A percentile compares a stretch with the other conserved stretches of the same genome.
Evolutionary conservation across 2,329 filamentous ascomycete genomes (phyloP).

Genomic region (Epichloe typhina): DNA sequence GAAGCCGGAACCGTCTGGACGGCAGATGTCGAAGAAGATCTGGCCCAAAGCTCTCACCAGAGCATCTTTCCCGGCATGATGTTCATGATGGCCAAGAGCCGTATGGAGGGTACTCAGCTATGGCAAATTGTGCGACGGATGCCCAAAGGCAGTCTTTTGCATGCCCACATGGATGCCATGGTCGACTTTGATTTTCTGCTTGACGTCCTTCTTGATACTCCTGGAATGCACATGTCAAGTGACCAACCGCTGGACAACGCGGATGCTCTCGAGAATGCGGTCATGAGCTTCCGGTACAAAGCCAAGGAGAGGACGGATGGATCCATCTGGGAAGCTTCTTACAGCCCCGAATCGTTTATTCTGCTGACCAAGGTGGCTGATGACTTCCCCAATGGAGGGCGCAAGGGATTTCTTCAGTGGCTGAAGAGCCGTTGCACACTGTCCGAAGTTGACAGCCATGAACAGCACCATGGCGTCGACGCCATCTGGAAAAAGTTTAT

Average conservation of each 20-base stretch:
- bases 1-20: conserved; percentile 72
- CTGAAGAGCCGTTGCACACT: conserved; percentile 61
- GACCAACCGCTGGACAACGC: conserved; percentile 41
- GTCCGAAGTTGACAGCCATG: conserved; percentile 56
- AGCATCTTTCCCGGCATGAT: conserved; percentile 81
- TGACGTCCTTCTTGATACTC: conserved; percentile 53
- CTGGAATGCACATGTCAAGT: conserved; percentile 61
- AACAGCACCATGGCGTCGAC: conserved; percentile 72
- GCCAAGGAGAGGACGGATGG: conserved; percentile 29
- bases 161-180: conserved; percentile 86
- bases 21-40: conserved; percentile 53
- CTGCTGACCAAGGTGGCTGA: conserved; percentile 51
- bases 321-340: conserved; percentile 54
- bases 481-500: conserved; percentile 76
- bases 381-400: conserved; percentile 56
- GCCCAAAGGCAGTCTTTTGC: conserved; percentile 78
- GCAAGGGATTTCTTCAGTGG: conserved; percentile 63
- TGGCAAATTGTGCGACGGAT: conserved; percentile 76
- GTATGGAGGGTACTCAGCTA: conserved; percentile 71
- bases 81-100: conserved; percentile 75
- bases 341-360: conserved; percentile 45
- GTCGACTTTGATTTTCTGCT: conserved; percentile 76
- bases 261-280: conserved; percentile 37
- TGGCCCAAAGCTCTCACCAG: conserved; percentile 47
- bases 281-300: conserved; percentile 50